A percentile compares a stretch with the other conserved stretches of the same genome.
phyloP scores from a whole-genome alignment of 2,329 filamentous ascomycete species.

The Myrmaecium sp. region DNA sequence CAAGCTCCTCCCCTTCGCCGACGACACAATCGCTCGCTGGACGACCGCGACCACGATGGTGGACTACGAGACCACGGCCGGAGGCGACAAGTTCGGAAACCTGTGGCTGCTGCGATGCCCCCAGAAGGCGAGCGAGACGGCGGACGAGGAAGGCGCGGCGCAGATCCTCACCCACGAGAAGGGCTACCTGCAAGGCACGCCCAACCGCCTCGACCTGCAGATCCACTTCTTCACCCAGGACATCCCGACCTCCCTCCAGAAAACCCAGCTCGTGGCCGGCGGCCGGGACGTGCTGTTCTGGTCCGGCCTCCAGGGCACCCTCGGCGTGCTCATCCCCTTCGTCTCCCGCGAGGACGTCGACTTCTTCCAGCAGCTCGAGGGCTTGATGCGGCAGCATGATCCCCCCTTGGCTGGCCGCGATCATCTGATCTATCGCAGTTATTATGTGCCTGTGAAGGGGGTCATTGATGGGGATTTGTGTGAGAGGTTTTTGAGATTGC shows the following conservation, averaged over 20 bases:
- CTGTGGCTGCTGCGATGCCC: conserved; percentile 84
- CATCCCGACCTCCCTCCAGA: conserved; percentile 77
- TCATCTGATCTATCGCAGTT: conserved; percentile 87
- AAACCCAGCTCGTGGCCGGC: conserved; percentile 76
- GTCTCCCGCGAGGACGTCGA: conserved; percentile 83
- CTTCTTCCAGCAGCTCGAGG: conserved; percentile 91
- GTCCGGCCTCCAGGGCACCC: conserved; percentile 85
- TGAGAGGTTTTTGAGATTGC: conserved; percentile 71
- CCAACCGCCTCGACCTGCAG: conserved; percentile 70
- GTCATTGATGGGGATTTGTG: conserved; percentile 94
- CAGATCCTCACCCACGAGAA: conserved; percentile 83
- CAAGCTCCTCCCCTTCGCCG: conserved; percentile 79
- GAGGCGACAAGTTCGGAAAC: conserved; percentile 96
- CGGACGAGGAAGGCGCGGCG: conserved; percentile 81
- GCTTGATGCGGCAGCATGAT: conserved; percentile 67
- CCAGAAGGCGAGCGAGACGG: conserved; percentile 68
- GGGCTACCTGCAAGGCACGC: conserved; percentile 75
- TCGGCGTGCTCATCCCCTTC: conserved; percentile 88
- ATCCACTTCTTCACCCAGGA: conserved; percentile 84
- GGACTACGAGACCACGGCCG: conserved; percentile 89
- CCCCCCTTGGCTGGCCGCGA: conserved; percentile 80
- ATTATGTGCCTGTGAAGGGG: conserved; percentile 92
- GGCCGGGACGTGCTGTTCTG: conserved; percentile 84
- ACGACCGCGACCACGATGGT: conserved; percentile 85
- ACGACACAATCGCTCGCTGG: conserved; percentile 81